phyloP scores from a whole-genome alignment of 805 yeast genomes.

The Isabelozyma pseudorhagii region DNA sequence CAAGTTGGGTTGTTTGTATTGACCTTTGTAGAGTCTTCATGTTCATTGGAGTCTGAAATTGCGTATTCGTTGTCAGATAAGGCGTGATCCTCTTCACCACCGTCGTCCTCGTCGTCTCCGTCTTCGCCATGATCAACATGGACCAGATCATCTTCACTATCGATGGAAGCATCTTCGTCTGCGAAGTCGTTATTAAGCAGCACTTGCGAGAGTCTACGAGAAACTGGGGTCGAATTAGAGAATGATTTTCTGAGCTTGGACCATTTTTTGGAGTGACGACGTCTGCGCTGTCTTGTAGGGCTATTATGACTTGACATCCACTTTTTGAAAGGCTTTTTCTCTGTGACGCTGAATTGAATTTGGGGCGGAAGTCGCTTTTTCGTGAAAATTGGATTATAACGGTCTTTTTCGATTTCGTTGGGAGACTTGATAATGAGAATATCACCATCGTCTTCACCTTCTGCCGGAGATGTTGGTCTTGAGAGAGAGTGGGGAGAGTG shows the following conservation, averaged over 20 bases:
- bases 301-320: constrained; percentile 9
- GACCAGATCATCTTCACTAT: constrained; percentile 14
- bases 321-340: constrained; percentile 9
- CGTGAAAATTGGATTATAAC: constrained; percentile 33
- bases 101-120: constrained; percentile 6
- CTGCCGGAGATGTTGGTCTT: neutral
- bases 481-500: neutral
- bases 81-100: constrained; percentile 3
- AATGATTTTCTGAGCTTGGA: constrained; percentile 21
- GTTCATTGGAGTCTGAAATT: neutral
- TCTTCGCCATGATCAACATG: constrained; percentile 1
- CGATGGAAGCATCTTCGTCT: constrained; percentile 19
- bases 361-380: constrained; percentile 15
- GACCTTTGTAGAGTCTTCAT: neutral
- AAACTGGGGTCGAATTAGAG: constrained; percentile 12
- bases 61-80: neutral
- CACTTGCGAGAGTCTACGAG: constrained; percentile 2
- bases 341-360: constrained; percentile 20
- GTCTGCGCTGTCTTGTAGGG: neutral
- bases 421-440: constrained; percentile 79
- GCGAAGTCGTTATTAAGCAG: constrained; percentile 8
- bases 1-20: neutral
- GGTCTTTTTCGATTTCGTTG: constrained; percentile 54
- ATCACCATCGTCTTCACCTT: constrained; percentile 47
- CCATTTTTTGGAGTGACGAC: constrained; percentile 9